These are phyloP conservation scores for Persicaria tinctoria DNA, from an alignment of 148 eudicot genomes.

Conservation along the genomic window DNA sequence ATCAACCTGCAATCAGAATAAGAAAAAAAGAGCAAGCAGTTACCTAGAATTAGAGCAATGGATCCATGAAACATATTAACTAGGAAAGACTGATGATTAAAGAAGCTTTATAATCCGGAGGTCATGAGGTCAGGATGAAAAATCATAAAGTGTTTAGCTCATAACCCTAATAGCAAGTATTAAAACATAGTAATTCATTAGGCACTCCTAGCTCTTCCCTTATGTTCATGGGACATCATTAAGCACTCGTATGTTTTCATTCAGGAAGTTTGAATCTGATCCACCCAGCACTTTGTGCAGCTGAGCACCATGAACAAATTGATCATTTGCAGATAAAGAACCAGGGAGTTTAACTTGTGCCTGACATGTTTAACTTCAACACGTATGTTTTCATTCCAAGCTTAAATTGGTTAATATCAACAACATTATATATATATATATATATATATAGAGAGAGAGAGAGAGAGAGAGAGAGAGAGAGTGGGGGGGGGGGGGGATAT, in stretches of 20 bases:
- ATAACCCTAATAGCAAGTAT: neutral
- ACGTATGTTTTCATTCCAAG: neutral
- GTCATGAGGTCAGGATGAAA: neutral
- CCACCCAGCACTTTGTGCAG: neutral
- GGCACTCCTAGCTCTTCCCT: neutral
- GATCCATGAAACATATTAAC: neutral
- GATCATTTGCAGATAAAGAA: neutral
- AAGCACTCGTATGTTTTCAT: neutral
- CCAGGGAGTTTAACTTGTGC: neutral
- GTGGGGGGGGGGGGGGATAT: neutral
- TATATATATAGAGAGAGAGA: neutral
- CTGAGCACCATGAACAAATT: neutral
- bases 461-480: neutral
- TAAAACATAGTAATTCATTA: neutral
- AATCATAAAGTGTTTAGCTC: neutral
- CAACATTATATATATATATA: too few species aligned
- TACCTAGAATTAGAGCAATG: conserved; percentile 1
- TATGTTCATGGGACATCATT: neutral
- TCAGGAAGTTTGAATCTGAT: neutral
- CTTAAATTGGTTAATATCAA: neutral
- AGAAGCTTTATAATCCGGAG: neutral
- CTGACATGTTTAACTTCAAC: neutral
- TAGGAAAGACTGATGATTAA: neutral
- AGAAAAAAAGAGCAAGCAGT: conserved; percentile 9
- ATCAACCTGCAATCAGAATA: conserved; percentile 63